These are phyloP conservation scores for Ogataea hybrid DNA, from an alignment of 1,139 yeast genomes.

Conservation along the genomic window DNA sequence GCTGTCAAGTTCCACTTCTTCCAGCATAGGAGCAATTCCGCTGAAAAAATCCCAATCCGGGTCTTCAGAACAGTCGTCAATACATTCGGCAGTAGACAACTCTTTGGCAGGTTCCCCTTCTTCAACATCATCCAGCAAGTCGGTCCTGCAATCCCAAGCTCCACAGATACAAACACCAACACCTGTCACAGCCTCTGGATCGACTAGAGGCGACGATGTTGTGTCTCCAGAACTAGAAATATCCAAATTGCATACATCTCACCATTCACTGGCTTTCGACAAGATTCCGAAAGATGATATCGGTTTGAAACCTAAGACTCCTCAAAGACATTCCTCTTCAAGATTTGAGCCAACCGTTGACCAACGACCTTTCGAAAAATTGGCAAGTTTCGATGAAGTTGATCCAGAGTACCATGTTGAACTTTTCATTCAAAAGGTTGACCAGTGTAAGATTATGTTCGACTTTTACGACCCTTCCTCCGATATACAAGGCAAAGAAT, in stretches of 20 bases:
- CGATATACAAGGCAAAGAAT: constrained; percentile 89
- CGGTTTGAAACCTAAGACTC: constrained; percentile 56
- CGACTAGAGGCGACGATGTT: constrained; percentile 9
- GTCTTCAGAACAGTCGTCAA: constrained; percentile 17
- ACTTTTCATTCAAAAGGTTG: constrained; percentile 81
- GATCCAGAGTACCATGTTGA: constrained; percentile 81
- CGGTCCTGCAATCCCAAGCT: constrained; percentile 13
- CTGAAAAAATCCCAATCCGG: constrained; percentile 18
- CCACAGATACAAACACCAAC: constrained; percentile 15
- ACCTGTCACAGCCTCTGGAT: constrained; percentile 8
- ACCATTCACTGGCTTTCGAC: constrained; percentile 29
- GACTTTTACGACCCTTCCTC: constrained; percentile 92
- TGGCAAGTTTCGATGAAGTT: constrained; percentile 90
- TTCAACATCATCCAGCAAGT: constrained; percentile 18
- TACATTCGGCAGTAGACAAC: constrained; percentile 15
- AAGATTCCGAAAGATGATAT: constrained; percentile 43
- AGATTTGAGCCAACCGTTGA: constrained; percentile 80
- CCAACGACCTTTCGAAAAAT: constrained; percentile 71
- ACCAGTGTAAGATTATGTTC: constrained; percentile 92
- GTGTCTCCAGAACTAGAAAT: constrained; percentile 26
- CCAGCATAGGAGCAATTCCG: constrained; percentile 13
- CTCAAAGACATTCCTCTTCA: constrained; percentile 92
- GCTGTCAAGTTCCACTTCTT: constrained; percentile 10
- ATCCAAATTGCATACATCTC: constrained; percentile 28
- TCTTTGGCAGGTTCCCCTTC: constrained; percentile 18